Percentiles rank a stretch among this genome's conserved stretches.
Conservation (phyloP, 257 asterid species). For the Agastache rugosa region DNA sequence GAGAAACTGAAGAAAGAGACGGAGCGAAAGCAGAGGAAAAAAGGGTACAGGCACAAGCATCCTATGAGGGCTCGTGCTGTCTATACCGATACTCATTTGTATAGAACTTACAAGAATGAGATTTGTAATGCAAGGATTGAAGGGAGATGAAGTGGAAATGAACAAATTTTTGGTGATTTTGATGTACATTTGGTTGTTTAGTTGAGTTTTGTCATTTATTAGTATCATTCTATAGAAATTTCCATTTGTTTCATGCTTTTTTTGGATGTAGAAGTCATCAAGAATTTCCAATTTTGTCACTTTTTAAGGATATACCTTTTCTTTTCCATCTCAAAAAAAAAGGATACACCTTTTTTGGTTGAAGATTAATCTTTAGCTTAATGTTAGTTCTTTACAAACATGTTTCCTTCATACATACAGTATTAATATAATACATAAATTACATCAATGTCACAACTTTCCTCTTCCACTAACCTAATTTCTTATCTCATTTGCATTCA, state of each 20-base stretch:
- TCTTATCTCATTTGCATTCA: background rate
- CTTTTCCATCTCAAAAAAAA: too few relatives aligned
- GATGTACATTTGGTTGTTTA: constrained; percentile 27
- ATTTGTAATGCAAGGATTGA: constrained; percentile 34
- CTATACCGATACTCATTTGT: constrained; percentile 57
- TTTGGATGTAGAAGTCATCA: background rate
- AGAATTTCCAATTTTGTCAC: background rate
- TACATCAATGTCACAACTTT: constrained; percentile 6
- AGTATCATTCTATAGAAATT: background rate
- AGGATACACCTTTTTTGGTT: background rate
- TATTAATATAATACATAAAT: background rate
- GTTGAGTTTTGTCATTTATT: background rate
- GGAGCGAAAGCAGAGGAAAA: constrained; percentile 23
- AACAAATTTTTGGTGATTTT: constrained; percentile 18
- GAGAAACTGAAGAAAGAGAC: constrained; percentile 30
- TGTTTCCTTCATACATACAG: constrained; percentile 16
- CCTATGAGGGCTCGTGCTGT: constrained; percentile 48
- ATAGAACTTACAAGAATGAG: constrained; percentile 38
- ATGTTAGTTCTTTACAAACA: constrained; percentile 24
- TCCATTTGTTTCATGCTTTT: background rate
- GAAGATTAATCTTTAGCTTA: background rate
- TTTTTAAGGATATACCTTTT: background rate
- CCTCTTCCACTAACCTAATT: constrained; percentile 16
- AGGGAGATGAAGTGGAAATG: constrained; percentile 26
- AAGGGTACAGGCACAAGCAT: constrained; percentile 57